A percentile compares a stretch with the other conserved stretches of the same genome.
These are phyloP conservation scores for Asparagopsis taxiformis DNA, from an alignment of 31 red algal genomes.

Conservation along the genomic window DNA sequence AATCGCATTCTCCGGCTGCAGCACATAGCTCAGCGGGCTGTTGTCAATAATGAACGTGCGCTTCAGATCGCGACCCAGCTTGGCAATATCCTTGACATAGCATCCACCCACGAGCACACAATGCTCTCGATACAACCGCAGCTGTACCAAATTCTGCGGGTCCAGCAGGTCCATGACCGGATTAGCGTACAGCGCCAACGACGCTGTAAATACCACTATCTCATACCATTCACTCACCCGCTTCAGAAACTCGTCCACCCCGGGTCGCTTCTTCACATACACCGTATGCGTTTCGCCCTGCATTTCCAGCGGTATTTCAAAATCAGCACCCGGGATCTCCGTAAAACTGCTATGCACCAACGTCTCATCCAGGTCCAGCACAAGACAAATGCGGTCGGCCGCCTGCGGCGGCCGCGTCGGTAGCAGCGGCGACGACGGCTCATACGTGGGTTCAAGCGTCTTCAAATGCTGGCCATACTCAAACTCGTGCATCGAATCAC, in stretches of 20 bases:
- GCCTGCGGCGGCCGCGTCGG: conserved; percentile 22
- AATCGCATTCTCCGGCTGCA: conserved; percentile 89
- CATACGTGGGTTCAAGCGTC: conserved; percentile 54
- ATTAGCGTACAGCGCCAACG: conserved; percentile 86
- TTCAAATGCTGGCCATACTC: too few species aligned
- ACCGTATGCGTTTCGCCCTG: conserved; percentile 70
- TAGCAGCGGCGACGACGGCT: conserved; percentile 35
- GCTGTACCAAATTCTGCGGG: conserved; percentile 37
- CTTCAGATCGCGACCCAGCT: conserved; percentile 83
- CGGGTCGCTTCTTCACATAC: conserved; percentile 82
- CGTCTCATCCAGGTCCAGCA: conserved; percentile 96
- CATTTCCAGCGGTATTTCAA: conserved; percentile 80
- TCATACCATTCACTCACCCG: conserved; percentile 70
- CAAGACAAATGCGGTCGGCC: conserved; percentile 60
- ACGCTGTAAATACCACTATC: conserved; percentile 93
- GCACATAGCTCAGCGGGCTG: conserved; percentile 81
- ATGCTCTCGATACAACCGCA: conserved; percentile 83
- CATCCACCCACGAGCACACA: conserved; percentile 85
- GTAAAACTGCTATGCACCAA: conserved; percentile 85
- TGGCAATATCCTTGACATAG: conserved; percentile 90
- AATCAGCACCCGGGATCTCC: conserved; percentile 63
- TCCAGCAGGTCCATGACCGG: conserved; percentile 83
- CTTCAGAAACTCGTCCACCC: conserved; percentile 69
- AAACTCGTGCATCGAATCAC: too few species aligned
- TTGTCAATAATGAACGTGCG: conserved; percentile 90